Evolutionary conservation across 176 grass and related monocot genomes (phyloP).

Genomic region (Rhipidocladum racemiflorum): DNA sequence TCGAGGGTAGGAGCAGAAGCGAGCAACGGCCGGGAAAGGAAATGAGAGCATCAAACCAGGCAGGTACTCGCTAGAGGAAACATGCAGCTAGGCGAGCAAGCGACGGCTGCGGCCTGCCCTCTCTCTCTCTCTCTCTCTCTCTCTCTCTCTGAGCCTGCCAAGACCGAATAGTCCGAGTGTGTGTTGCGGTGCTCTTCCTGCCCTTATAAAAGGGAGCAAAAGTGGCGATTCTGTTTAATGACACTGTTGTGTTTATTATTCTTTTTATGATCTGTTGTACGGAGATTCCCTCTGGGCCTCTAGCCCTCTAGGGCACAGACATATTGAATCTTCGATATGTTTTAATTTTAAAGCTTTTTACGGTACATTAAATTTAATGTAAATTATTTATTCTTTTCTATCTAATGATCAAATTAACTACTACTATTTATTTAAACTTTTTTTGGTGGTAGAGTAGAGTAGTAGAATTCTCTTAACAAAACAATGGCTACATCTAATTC

Average conservation of each 20-base stretch:
- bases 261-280: neutral
- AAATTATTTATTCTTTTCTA: too few relatives aligned
- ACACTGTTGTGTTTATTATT: neutral
- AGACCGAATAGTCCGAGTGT: neutral
- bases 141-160: neutral
- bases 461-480: too few relatives aligned
- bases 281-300: neutral
- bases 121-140: neutral
- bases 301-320: conserved; percentile 10
- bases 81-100: conserved; percentile 1
- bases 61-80: neutral
- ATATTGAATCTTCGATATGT: neutral
- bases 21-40: conserved; percentile 19
- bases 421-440: too few relatives aligned
- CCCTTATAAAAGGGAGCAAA: conserved; percentile 36
- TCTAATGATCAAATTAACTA: too few relatives aligned
- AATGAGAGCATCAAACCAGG: conserved; percentile 4
- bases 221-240: neutral
- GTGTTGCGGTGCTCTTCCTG: neutral
- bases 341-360: too few relatives aligned
- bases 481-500: too few relatives aligned
- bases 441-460: too few relatives aligned
- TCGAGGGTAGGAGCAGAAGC: neutral
- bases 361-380: too few relatives aligned
- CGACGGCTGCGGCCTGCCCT: conserved; percentile 14